These are phyloP conservation scores for Craspedostauros australis DNA, from an alignment of 108 stramenopile genomes.

Conservation along the genomic window DNA sequence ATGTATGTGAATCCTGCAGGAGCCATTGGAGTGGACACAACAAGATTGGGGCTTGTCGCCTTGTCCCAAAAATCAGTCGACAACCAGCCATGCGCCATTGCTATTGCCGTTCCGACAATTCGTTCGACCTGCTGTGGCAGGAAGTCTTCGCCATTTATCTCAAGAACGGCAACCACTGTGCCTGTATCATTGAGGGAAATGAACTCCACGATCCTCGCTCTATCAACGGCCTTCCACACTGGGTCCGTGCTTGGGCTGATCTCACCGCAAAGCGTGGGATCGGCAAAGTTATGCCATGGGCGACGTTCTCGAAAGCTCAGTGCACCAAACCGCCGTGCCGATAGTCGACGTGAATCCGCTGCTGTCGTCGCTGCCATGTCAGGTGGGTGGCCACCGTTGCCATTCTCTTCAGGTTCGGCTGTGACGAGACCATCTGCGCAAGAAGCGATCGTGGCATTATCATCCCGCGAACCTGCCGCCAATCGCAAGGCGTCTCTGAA, in stretches of 20 bases:
- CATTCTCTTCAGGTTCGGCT: too few relatives aligned
- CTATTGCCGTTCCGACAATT: conserved; percentile 45
- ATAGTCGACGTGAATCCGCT: too few relatives aligned
- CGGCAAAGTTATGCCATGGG: conserved; percentile 72
- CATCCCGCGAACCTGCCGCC: too few relatives aligned
- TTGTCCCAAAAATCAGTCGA: conserved; percentile 39
- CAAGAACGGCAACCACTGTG: conserved; percentile 35
- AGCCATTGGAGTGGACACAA: conserved; percentile 39
- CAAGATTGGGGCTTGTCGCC: conserved; percentile 27
- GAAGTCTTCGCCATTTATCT: conserved; percentile 62
- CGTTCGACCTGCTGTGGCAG: conserved; percentile 45
- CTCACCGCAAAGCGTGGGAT: conserved; percentile 41
- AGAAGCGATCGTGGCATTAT: too few relatives aligned
- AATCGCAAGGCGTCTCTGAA: too few relatives aligned
- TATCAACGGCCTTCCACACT: conserved; percentile 63
- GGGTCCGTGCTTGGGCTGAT: conserved; percentile 60
- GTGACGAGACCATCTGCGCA: too few relatives aligned
- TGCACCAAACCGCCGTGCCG: conserved; percentile 59
- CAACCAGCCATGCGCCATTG: conserved; percentile 57
- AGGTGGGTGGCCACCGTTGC: too few relatives aligned
- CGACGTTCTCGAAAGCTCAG: conserved; percentile 42
- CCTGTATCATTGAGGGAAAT: too few relatives aligned
- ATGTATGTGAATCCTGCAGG: conserved; percentile 41
- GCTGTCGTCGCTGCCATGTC: too few relatives aligned
- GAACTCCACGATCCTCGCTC: conserved; percentile 48